Evolutionary conservation across 805 yeast species (phyloP).

Genomic region (Saccharomycopsis sp.): DNA sequence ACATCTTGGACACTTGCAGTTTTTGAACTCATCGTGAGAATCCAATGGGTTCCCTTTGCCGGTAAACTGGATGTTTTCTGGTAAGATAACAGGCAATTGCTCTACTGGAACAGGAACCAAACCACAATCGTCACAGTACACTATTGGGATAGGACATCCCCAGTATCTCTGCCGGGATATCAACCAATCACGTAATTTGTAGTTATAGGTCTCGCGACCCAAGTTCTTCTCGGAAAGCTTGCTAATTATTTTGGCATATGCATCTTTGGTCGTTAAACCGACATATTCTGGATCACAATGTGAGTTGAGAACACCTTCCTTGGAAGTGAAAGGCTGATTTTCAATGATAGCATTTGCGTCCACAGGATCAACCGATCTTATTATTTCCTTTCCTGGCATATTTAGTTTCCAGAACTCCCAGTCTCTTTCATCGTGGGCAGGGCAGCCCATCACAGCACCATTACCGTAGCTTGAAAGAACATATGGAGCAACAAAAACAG

Average conservation of each 20-base stretch:
- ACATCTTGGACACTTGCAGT: constrained; percentile 79
- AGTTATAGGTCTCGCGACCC: constrained; percentile 49
- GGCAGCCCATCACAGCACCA: constrained; percentile 98
- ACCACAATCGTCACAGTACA: constrained; percentile 84
- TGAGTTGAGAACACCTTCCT: constrained; percentile 33
- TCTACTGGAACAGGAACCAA: constrained; percentile 86
- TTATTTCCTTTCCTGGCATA: constrained; percentile 38
- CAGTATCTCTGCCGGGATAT: constrained; percentile 92
- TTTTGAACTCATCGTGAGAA: constrained; percentile 57
- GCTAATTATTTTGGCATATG: constrained; percentile 40
- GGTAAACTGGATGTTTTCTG: constrained; percentile 40
- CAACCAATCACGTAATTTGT: constrained; percentile 84
- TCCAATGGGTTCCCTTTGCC: constrained; percentile 64
- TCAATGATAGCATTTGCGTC: constrained; percentile 19
- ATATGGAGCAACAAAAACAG: constrained; percentile 86
- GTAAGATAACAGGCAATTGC: constrained; percentile 78
- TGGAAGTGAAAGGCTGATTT: constrained; percentile 32
- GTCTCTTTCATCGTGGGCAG: constrained; percentile 88
- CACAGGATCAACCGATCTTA: constrained; percentile 41
- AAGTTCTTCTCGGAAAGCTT: constrained; percentile 32
- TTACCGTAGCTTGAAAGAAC: constrained; percentile 78
- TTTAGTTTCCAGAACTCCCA: constrained; percentile 70
- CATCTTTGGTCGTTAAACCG: constrained; percentile 47
- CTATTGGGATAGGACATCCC: constrained; percentile 98
- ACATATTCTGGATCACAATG: constrained; percentile 39